phyloP scores from a whole-genome alignment of 345 rosid genomes.

The Hirschfeldia incana region DNA sequence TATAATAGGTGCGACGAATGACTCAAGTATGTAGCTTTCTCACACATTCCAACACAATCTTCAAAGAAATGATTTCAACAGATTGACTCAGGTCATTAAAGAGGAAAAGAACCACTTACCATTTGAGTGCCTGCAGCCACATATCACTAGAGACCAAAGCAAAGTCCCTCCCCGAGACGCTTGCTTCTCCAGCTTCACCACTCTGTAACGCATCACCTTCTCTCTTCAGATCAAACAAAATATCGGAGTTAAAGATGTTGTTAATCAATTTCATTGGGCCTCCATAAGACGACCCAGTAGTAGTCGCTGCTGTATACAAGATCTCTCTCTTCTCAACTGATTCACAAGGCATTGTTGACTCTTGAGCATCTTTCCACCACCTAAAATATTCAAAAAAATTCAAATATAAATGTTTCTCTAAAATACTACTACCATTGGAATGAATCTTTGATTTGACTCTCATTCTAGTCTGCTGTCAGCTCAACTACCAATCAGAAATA shows the following conservation, averaged over 20 bases:
- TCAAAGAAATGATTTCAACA: not conserved
- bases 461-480: not conserved
- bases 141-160: slow-evolving; percentile 92
- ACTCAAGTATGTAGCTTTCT: not conserved
- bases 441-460: not conserved
- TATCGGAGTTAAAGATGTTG: slow-evolving; percentile 82
- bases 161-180: slow-evolving; percentile 82
- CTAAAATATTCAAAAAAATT: slow-evolving; percentile 42
- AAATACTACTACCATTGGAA: not conserved
- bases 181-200: slow-evolving; percentile 67
- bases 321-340: slow-evolving; percentile 62
- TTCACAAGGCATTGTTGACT: slow-evolving; percentile 45
- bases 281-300: slow-evolving; percentile 59
- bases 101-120: slow-evolving; percentile 47
- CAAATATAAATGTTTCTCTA: not conserved
- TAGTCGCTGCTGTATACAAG: slow-evolving; percentile 61
- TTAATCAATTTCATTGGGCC: slow-evolving; percentile 95
- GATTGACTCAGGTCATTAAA: not conserved
- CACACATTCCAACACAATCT: slow-evolving; percentile 2
- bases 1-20: not conserved
- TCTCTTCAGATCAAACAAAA: slow-evolving; percentile 71
- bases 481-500: not conserved
- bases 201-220: slow-evolving; percentile 58
- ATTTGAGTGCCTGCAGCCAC: slow-evolving; percentile 94
- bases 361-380: slow-evolving; percentile 96